Percentiles rank a stretch among this genome's conserved stretches.
Conservation (phyloP, 2,329 filamentous ascomycete species). For the Apiospora koreana region DNA sequence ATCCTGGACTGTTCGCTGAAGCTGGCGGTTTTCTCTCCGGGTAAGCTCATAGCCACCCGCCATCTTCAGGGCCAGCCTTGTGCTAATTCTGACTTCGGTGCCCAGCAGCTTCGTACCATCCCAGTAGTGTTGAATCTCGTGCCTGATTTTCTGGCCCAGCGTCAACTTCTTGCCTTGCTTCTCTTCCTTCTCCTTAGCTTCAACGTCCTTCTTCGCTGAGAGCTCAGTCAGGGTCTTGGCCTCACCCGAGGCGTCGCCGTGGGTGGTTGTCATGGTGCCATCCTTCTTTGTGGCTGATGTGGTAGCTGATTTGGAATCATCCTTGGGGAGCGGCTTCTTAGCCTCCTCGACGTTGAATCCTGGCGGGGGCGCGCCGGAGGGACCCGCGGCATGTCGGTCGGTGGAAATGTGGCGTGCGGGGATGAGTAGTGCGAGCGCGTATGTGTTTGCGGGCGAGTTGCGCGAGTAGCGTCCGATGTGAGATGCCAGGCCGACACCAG, state of each 20-base stretch:
- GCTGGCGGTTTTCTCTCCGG: conserved; percentile 87
- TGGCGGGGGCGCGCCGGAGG: conserved; percentile 71
- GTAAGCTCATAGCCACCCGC: conserved; percentile 95
- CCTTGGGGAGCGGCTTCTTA: conserved; percentile 75
- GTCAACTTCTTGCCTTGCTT: conserved; percentile 86
- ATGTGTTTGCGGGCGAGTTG: conserved; percentile 45
- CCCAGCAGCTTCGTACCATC: conserved; percentile 95
- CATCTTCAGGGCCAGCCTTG: conserved; percentile 92
- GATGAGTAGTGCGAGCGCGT: conserved; percentile 58
- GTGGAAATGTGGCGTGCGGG: conserved; percentile 59
- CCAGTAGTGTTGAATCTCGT: conserved; percentile 94
- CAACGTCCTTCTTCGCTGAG: conserved; percentile 63
- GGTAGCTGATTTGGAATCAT: conserved; percentile 37
- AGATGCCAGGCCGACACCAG: conserved; percentile 48
- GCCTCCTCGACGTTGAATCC: conserved; percentile 90
- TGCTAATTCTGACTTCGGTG: conserved; percentile 91
- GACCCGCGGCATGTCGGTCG: conserved; percentile 55
- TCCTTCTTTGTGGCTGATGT: conserved; percentile 33
- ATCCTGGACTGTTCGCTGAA: conserved; percentile 92
- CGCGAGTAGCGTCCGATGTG: conserved; percentile 45
- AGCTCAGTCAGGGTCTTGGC: conserved; percentile 59
- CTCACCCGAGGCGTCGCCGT: conserved; percentile 30
- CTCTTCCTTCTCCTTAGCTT: conserved; percentile 63
- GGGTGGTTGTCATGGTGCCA: conserved; percentile 23
- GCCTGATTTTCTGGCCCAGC: conserved; percentile 89